Evolutionary conservation across 2,329 filamentous ascomycete genomes (phyloP).

Genomic region (Anthostomella pinea): DNA sequence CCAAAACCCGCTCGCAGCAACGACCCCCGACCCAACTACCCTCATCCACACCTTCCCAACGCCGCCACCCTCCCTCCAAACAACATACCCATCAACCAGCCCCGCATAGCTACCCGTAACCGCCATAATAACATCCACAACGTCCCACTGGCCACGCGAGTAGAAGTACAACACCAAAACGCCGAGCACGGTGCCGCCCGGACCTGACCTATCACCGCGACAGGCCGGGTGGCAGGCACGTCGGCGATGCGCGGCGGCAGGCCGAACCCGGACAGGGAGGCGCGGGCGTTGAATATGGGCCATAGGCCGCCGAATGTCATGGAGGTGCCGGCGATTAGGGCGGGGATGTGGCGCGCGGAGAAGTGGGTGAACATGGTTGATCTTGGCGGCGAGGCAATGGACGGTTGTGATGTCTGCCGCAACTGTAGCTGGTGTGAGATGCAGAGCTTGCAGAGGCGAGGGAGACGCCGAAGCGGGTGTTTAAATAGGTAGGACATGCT

Average conservation of each 20-base stretch:
- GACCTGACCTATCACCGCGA: slow-evolving; percentile 20
- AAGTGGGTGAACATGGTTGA: slow-evolving; percentile 14
- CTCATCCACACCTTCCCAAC: too few relatives aligned
- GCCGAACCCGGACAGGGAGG: slow-evolving; percentile 27
- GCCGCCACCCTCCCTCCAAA: slow-evolving; percentile 28
- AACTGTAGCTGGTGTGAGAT: too few relatives aligned
- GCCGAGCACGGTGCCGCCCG: slow-evolving; percentile 25
- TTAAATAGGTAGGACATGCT: too few relatives aligned
- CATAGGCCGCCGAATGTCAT: slow-evolving; percentile 29
- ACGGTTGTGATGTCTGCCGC: too few relatives aligned
- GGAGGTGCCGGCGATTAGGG: slow-evolving; percentile 9
- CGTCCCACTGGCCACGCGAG: slow-evolving; percentile 12
- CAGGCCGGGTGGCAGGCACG: slow-evolving; percentile 15
- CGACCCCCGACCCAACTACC: too few relatives aligned
- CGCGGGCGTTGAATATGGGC: slow-evolving; percentile 18
- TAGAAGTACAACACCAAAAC: slow-evolving; percentile 22
- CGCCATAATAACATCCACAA: slow-evolving; percentile 24
- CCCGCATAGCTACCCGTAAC: slow-evolving; percentile 24
- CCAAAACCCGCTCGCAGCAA: too few relatives aligned
- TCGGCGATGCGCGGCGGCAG: slow-evolving; percentile 21
- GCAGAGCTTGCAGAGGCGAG: too few relatives aligned
- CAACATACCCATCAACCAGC: slow-evolving; percentile 25
- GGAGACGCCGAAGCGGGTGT: too few relatives aligned
- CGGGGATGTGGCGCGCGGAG: slow-evolving; percentile 12
- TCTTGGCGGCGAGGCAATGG: too few relatives aligned